phyloP scores from a whole-genome alignment of 495 filamentous ascomycete genomes.

The Aspergillus ellipticus region DNA sequence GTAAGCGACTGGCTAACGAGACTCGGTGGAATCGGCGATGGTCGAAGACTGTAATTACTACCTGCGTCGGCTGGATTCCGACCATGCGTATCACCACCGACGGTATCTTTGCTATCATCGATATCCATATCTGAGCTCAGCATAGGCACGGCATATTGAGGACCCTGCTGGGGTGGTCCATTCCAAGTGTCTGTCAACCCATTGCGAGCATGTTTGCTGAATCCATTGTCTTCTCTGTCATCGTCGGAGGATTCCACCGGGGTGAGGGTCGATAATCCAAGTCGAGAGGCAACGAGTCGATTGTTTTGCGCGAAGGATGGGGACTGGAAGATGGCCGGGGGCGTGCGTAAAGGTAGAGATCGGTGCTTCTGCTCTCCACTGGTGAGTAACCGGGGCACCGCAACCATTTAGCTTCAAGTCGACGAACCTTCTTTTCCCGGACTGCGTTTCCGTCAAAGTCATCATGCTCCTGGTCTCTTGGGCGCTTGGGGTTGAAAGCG shows the following conservation, averaged over 20 bases:
- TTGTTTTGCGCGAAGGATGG: conserved; percentile 13
- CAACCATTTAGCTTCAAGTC: neutral
- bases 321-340: conserved; percentile 20
- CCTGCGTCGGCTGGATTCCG: too few relatives aligned
- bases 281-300: conserved; percentile 14
- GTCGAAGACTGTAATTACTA: conserved; percentile 45
- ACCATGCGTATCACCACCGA: conserved; percentile 18
- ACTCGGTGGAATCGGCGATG: conserved; percentile 47
- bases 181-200: neutral
- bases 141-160: conserved; percentile 1
- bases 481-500: conserved; percentile 19
- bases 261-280: conserved; percentile 31
- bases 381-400: conserved; percentile 1
- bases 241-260: conserved; percentile 44
- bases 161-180: conserved; percentile 1
- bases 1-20: conserved; percentile 30
- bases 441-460: conserved; percentile 10
- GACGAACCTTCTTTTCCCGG: conserved; percentile 23
- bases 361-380: conserved; percentile 26
- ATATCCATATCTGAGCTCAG: conserved; percentile 36
- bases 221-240: conserved; percentile 20
- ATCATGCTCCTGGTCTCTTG: conserved; percentile 19
- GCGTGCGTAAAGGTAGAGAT: conserved; percentile 34
- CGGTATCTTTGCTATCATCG: conserved; percentile 50
- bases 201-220: neutral